Conservation (phyloP, 2,329 filamentous ascomycete species). For the Clonostachys sp. region DNA sequence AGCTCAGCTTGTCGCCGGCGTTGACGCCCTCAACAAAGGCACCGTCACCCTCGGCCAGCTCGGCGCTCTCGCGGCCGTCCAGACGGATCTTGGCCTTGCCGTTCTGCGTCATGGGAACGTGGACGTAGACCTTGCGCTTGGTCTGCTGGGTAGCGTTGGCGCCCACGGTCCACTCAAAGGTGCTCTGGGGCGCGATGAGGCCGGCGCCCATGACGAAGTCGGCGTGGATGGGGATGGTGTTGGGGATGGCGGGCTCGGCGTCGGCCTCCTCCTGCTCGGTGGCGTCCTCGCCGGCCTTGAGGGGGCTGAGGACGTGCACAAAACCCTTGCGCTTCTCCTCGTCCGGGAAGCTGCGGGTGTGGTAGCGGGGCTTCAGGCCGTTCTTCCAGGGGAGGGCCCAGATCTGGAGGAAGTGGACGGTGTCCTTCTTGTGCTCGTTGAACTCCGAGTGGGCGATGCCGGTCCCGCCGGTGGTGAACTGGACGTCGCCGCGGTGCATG, state of each 20-base stretch:
- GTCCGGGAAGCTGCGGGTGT: constrained; percentile 69
- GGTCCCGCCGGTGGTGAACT: constrained; percentile 85
- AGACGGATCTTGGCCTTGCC: constrained; percentile 69
- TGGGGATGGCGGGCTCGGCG: constrained; percentile 54
- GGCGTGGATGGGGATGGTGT: constrained; percentile 78
- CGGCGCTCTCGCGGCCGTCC: constrained; percentile 60
- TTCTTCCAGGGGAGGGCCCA: constrained; percentile 78
- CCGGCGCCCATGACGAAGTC: constrained; percentile 81
- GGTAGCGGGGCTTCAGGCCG: constrained; percentile 70
- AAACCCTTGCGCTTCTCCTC: constrained; percentile 67
- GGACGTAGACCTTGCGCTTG: constrained; percentile 72
- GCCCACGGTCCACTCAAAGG: constrained; percentile 70
- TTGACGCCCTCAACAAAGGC: constrained; percentile 66
- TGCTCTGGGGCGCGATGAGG: constrained; percentile 59
- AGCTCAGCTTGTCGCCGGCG: constrained; percentile 56
- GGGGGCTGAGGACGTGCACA: constrained; percentile 70
- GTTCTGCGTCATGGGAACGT: constrained; percentile 74
- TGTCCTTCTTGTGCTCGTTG: constrained; percentile 67
- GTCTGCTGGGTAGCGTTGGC: constrained; percentile 43
- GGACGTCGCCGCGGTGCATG: constrained; percentile 76
- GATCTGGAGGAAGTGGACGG: constrained; percentile 84
- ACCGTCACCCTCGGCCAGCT: constrained; percentile 72
- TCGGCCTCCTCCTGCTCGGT: constrained; percentile 57
- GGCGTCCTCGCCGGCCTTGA: constrained; percentile 62
- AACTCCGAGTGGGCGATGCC: constrained; percentile 78